Base-by-base conservation (phyloP, 2,329 filamentous ascomycete genomes). In the Daldinia eschscholtzii region DNA sequence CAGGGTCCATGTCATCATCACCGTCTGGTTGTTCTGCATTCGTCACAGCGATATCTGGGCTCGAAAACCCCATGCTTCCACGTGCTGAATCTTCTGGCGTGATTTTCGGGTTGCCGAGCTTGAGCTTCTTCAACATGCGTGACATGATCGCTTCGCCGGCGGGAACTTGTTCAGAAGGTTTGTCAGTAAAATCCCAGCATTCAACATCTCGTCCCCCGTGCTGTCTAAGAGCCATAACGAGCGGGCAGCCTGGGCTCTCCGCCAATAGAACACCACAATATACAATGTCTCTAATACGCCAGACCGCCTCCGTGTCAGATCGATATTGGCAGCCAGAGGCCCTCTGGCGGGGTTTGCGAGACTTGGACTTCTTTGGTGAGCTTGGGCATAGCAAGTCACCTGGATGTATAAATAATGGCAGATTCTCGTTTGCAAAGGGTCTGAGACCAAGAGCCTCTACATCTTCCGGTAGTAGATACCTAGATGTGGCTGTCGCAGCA, bases 381-480 rank as follows among this genome's bases (percentile, higher is more conserved):
- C 57, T 50, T 15, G 64, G 53, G 15, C 44, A 62, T 50, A 41
- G 42, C 26, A 74, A 35, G 18, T 72, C 72, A 69, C 73, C 70
- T n/a, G 68, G 61, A 1, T 72, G 59, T n/a, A 76, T 41, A 58
- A 79, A 79, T 15, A 79, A 59, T 3, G 77, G 77, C 30, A 79
- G 30, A 30, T 63, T 71, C 35, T 58, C 67, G 61, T 78, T 74
- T 15, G 57, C 63, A 4, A 79, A 70, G 4, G 76, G 71, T 41
- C 70, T 74, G 48, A 79, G 73, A 15, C 77, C 77, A 46, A 77
- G 70, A 7, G 75, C 75, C 60, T 79, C 76, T 5, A 48, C 66
- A 61, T 89, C 87, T 73, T 89, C 87, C 0, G 79, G 72, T 1
- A 89, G 80, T 20, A 88, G 78, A 74, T 88, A 88, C 13, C 81